A percentile compares a stretch with the other conserved stretches of the same genome.
phyloP scores from a whole-genome alignment of 768 basidiomycete species.

The Amanita inopinata region DNA sequence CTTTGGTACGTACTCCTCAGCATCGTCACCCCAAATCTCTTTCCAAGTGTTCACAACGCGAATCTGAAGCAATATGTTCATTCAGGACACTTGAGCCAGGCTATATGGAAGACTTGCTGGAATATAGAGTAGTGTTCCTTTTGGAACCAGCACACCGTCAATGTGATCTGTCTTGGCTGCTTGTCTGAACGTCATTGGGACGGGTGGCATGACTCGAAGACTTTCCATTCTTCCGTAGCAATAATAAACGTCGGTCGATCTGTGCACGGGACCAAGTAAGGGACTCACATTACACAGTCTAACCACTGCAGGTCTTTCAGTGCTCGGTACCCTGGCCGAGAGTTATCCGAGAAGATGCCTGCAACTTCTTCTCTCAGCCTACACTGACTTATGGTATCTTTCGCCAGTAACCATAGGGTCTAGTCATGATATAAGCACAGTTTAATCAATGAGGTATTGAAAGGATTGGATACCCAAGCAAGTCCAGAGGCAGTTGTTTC shows the following conservation, averaged over 20 bases:
- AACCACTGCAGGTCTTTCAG: constrained; percentile 30
- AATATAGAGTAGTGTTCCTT: constrained; percentile 32
- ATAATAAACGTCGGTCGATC: too few species aligned
- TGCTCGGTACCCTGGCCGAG: constrained; percentile 29
- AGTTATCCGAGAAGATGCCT: constrained; percentile 22
- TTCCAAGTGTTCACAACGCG: constrained; percentile 41
- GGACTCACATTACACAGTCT: constrained; percentile 30
- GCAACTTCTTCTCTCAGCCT: constrained; percentile 37
- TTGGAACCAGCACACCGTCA: constrained; percentile 32
- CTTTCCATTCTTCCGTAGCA: constrained; percentile 27
- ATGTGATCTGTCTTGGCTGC: constrained; percentile 29
- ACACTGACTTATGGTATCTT: constrained; percentile 30
- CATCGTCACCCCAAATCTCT: constrained; percentile 41
- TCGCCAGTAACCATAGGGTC: constrained; percentile 46
- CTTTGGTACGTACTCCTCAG: constrained; percentile 29
- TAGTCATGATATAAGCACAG: constrained; percentile 14
- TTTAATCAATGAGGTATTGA: not conserved
- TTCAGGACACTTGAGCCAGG: too few species aligned
- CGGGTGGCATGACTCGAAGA: constrained; percentile 30
- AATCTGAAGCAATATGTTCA: constrained; percentile 26
- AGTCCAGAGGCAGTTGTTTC: constrained; percentile 38
- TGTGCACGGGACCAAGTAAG: not conserved
- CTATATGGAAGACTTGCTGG: too few species aligned
- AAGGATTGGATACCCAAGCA: constrained; percentile 32
- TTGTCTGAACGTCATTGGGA: constrained; percentile 28